Conservation (phyloP, 768 basidiomycete species). For the Lactarius psammicola region DNA sequence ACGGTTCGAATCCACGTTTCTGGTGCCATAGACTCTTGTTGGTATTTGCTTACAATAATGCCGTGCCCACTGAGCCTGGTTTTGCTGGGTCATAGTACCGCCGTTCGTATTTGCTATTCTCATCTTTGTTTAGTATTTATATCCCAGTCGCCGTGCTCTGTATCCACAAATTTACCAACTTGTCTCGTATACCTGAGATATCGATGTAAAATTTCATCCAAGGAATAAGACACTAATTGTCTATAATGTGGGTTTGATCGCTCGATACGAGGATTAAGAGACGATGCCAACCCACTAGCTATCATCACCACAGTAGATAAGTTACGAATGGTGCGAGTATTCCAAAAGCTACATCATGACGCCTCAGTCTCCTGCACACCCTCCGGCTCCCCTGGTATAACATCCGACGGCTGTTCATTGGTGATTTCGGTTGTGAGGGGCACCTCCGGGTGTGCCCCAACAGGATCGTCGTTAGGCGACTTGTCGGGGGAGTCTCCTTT, state of each 20-base stretch:
- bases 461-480: constrained; percentile 41
- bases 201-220: constrained; percentile 9
- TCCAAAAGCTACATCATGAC: constrained; percentile 15
- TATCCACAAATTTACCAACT: constrained; percentile 38
- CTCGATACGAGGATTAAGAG: constrained; percentile 3
- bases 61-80: constrained; percentile 21
- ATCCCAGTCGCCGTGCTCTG: constrained; percentile 32
- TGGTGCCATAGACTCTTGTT: constrained; percentile 23
- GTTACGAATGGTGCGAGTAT: constrained; percentile 11
- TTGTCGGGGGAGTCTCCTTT: constrained; percentile 41
- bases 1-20: constrained; percentile 9
- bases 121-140: constrained; percentile 37
- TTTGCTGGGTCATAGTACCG: constrained; percentile 24
- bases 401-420: constrained; percentile 40
- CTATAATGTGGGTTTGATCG: neutral
- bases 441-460: constrained; percentile 47
- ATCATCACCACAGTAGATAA: constrained; percentile 10
- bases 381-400: constrained; percentile 46
- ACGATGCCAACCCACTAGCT: neutral
- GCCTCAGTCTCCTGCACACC: constrained; percentile 38
- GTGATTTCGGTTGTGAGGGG: constrained; percentile 42
- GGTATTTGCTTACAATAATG: constrained; percentile 25
- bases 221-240: constrained; percentile 5
- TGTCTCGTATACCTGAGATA: constrained; percentile 17
- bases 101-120: constrained; percentile 42